Evolutionary conservation across 169 alveolate genomes (phyloP).

Genomic region (Cryptosporidium viatorum): DNA sequence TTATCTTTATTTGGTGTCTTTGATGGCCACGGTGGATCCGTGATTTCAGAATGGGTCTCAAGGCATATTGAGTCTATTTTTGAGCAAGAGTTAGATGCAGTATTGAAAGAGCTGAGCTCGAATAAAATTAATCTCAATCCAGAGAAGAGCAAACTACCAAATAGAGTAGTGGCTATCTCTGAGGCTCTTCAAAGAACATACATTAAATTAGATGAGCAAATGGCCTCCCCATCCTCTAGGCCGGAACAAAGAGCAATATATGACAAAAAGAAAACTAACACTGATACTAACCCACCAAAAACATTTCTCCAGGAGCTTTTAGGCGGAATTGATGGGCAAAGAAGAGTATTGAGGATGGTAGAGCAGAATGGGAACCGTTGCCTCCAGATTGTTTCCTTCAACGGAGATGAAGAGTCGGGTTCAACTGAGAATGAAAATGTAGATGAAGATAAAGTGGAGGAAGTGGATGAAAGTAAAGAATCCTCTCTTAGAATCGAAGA

Average conservation of each 20-base stretch:
- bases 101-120: neutral
- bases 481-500: slow-evolving; percentile 20
- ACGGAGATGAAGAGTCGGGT: slow-evolving; percentile 67
- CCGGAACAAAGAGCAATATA: slow-evolving; percentile 79
- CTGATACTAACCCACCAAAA: slow-evolving; percentile 76
- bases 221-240: slow-evolving; percentile 81
- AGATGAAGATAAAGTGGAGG: slow-evolving; percentile 77
- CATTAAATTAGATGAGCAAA: slow-evolving; percentile 82
- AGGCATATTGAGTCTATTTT: slow-evolving; percentile 85
- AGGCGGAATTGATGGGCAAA: slow-evolving; percentile 80
- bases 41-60: slow-evolving; percentile 93
- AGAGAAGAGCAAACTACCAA: slow-evolving; percentile 26
- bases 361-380: slow-evolving; percentile 81
- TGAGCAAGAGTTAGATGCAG: slow-evolving; percentile 53
- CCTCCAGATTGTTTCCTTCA: slow-evolving; percentile 79
- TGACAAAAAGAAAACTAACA: slow-evolving; percentile 57
- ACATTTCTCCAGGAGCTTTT: slow-evolving; percentile 78
- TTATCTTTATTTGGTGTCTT: slow-evolving; percentile 94
- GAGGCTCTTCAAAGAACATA: slow-evolving; percentile 78
- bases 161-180: slow-evolving; percentile 33
- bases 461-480: slow-evolving; percentile 65
- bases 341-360: slow-evolving; percentile 78
- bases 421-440: slow-evolving; percentile 24
- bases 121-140: neutral
- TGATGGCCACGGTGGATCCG: slow-evolving; percentile 99